These are phyloP conservation scores for Ascochyta pisi DNA, from an alignment of 2,329 filamentous ascomycete species.

Conservation along the genomic window DNA sequence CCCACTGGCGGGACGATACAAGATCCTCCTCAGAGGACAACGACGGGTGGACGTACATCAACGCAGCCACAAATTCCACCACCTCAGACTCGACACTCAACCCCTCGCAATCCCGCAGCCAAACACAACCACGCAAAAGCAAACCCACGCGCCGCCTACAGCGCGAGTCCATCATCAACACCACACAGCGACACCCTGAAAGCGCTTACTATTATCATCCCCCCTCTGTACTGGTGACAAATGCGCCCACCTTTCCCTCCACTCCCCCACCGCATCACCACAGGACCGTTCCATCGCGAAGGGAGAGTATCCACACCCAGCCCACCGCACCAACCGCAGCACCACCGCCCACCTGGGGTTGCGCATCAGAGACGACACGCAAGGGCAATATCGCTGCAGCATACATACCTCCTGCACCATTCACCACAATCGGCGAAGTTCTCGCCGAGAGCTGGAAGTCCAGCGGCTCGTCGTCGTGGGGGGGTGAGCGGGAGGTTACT, in stretches of 20 bases:
- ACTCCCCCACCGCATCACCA: not conserved
- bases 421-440: not conserved
- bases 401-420: conserved; percentile 15
- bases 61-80: conserved; percentile 10
- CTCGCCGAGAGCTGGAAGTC: not conserved
- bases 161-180: not conserved
- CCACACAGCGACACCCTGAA: not conserved
- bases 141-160: not conserved
- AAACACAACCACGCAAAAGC: not conserved
- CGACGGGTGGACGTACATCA: conserved; percentile 11
- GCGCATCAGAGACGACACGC: not conserved
- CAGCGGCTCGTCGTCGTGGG: conserved; percentile 18
- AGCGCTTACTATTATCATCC: not conserved
- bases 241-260: conserved; percentile 6
- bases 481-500: not conserved
- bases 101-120: conserved; percentile 18
- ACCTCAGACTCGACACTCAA: conserved; percentile 22
- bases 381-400: conserved; percentile 6
- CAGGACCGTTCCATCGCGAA: not conserved
- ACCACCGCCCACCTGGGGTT: conserved; percentile 15
- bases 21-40: conserved; percentile 18
- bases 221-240: conserved; percentile 12
- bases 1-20: not conserved
- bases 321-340: not conserved
- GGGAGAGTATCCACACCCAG: not conserved